Evolutionary conservation across 495 filamentous ascomycete genomes (phyloP).

Genomic region (Jackrogersella multiformis): DNA sequence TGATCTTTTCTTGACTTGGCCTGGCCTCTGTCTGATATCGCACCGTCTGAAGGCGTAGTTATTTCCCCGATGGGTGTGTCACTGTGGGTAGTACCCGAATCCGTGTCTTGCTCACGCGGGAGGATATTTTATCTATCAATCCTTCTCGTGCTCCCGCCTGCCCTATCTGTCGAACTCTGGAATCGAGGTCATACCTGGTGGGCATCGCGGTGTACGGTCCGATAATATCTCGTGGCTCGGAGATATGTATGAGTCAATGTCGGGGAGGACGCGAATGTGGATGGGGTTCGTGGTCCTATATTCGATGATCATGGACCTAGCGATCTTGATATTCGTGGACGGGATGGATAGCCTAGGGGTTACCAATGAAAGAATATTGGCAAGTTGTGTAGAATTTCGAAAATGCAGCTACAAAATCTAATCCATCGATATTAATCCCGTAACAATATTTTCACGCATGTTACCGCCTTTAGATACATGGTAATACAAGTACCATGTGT

Average conservation of each 20-base stretch:
- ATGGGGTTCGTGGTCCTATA: background rate
- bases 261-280: background rate
- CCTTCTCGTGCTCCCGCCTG: background rate
- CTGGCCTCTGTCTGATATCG: background rate
- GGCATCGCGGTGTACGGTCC: background rate
- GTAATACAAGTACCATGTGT: no score
- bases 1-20: background rate
- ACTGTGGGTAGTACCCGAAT: slow-evolving; percentile 4
- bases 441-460: no score
- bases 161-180: background rate
- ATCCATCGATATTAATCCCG: background rate
- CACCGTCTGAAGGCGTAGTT: background rate
- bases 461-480: background rate
- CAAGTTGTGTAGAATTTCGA: background rate
- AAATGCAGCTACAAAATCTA: background rate
- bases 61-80: slow-evolving; percentile 15
- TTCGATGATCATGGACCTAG: background rate
- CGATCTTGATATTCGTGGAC: background rate
- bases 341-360: background rate
- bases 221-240: background rate
- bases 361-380: background rate
- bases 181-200: background rate
- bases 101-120: background rate
- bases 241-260: background rate
- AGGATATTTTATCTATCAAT: background rate